Percentiles rank a stretch among this genome's conserved stretches.
phyloP scores from a whole-genome alignment of 805 yeast genomes.

The Tetrapisispora phaffii region DNA sequence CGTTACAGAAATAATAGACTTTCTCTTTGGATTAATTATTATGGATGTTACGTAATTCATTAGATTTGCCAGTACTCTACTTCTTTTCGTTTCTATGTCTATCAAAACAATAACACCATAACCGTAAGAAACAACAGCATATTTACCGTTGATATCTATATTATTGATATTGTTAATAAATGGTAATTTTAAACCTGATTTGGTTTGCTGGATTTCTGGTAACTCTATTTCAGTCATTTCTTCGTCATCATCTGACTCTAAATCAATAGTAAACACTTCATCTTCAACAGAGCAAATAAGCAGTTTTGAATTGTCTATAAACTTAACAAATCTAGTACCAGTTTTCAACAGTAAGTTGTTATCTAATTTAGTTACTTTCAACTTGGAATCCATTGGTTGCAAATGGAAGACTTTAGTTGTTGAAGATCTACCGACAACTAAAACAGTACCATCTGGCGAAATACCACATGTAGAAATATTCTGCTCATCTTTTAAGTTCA shows the following conservation, averaged over 20 bases:
- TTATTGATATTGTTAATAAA: conserved; percentile 44
- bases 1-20: conserved; percentile 53
- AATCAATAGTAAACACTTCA: conserved; percentile 41
- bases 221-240: conserved; percentile 32
- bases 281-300: conserved; percentile 51
- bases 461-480: conserved; percentile 61
- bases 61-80: conserved; percentile 45
- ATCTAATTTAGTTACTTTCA: conserved; percentile 45
- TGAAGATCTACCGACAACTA: conserved; percentile 64
- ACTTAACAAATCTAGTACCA: conserved; percentile 49
- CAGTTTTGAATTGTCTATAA: conserved; percentile 39
- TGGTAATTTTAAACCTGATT: conserved; percentile 31
- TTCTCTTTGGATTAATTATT: conserved; percentile 38
- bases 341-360: conserved; percentile 29
- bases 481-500: conserved; percentile 65
- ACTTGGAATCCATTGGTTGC: conserved; percentile 31
- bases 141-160: conserved; percentile 39
- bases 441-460: conserved; percentile 51
- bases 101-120: conserved; percentile 55
- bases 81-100: conserved; percentile 20
- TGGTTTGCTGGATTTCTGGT: conserved; percentile 30
- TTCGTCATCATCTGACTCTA: conserved; percentile 34
- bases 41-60: conserved; percentile 52
- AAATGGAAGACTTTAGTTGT: conserved; percentile 62
- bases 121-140: conserved; percentile 50